Base-by-base conservation (phyloP, 2,329 filamentous ascomycete genomes). In the Didymella exigua region DNA sequence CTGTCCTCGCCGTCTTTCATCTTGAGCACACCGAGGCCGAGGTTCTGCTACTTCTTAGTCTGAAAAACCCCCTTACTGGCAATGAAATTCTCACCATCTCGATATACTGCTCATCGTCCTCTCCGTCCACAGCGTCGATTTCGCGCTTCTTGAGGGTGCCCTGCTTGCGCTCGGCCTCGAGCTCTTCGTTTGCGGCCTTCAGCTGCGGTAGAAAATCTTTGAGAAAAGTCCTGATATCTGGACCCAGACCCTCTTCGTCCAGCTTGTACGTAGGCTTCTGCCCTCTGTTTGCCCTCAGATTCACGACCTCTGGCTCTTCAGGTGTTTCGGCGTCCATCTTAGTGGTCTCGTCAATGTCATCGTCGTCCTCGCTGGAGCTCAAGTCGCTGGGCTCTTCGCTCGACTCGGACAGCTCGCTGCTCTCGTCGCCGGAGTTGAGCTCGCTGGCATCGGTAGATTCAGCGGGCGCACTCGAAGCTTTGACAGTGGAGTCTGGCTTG, bases 21-120 rank as follows among this genome's bases (percentile, higher is more conserved):
- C 63, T 80, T 75, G 3, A 79, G 67, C 13, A 80, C 77, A n/a
- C 78, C 78, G 30, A 80, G 70, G 19, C 78, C 78, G n/a, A 80
- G 75, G 58, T 79, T 61, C 67, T 72, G 42, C 43, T 5, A 8
- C 5, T 37, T 8, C 42, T 18, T 18, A 61, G 66, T 31, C 13
- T 33, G 27, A 16, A n/a, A 3, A 33, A 5, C 26, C 4, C 8
- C 14, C n/a, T 33, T 33, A 5, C n/a, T 10, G 14, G 4, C 16
- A 16, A 5, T 16, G 30, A 11, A 24, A 23, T 4, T 44, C 69
- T 54, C 49, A 76, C 72, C 76, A 77, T 76, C 54, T 78, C 76
- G 51, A 77, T 77, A 42, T 77, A 75, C 30, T 70, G 66, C 29
- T 66, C 68, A 16, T 60, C 59, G 9, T 63, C 59, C 1, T 61